These are phyloP conservation scores for Metschnikowia amazonensis DNA, from an alignment of 805 yeast genomes.

Conservation along the genomic window DNA sequence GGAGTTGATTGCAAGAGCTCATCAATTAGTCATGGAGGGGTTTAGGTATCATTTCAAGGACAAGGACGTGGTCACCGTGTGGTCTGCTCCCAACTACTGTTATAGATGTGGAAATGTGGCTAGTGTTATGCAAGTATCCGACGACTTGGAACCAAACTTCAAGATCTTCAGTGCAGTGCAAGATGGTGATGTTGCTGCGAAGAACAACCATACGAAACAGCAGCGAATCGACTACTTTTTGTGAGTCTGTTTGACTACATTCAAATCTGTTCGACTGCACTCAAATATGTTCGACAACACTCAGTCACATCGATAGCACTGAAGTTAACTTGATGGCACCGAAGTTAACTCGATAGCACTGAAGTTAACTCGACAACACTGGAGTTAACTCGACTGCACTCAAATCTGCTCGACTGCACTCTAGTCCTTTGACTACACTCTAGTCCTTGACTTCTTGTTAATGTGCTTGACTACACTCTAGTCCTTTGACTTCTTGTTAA, in stretches of 20 bases:
- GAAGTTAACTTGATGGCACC: no score
- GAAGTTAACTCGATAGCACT: no score
- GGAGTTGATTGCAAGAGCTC: constrained; percentile 89
- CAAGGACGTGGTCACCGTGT: constrained; percentile 93
- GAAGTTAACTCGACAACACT: no score
- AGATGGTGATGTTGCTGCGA: constrained; percentile 56
- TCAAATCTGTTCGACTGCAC: not conserved
- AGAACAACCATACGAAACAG: constrained; percentile 37
- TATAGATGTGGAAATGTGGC: constrained; percentile 98
- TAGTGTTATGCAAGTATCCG: constrained; percentile 94
- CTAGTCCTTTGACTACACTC: no score
- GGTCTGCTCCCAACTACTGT: constrained; percentile 98
- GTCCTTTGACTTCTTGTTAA: no score
- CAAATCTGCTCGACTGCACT: no score
- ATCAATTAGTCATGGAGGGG: constrained; percentile 98
- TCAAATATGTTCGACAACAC: not conserved
- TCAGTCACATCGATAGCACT: no score
- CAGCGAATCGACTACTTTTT: constrained; percentile 46
- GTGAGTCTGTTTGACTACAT: constrained; percentile 11
- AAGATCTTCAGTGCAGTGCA: constrained; percentile 95
- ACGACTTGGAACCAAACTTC: constrained; percentile 80
- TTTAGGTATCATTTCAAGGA: constrained; percentile 95
- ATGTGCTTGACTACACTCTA: no score
- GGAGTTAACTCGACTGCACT: no score
- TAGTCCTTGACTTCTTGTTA: no score